Evolutionary conservation across 2,329 filamentous ascomycete species (phyloP).

Genomic region (Talaromyces sp.): DNA sequence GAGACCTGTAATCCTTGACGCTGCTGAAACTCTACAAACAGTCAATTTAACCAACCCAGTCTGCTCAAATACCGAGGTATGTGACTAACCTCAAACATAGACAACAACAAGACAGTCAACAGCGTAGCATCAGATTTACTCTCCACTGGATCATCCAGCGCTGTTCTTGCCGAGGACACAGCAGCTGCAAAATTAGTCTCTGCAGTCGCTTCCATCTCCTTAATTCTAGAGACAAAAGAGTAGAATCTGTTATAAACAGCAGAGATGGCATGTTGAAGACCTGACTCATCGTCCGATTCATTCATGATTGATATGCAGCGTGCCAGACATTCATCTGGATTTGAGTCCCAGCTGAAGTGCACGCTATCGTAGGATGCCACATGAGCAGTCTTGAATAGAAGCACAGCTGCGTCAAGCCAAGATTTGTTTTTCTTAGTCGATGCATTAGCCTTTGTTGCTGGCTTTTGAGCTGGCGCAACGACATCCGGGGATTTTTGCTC

Average conservation of each 20-base stretch:
- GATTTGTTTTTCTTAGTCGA: neutral
- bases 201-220: neutral
- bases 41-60: neutral
- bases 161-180: slow-evolving; percentile 6
- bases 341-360: neutral
- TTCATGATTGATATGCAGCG: slow-evolving; percentile 2
- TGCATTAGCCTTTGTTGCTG: no score
- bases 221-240: neutral
- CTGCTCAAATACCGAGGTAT: neutral
- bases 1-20: neutral
- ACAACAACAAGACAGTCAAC: slow-evolving; percentile 7
- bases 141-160: slow-evolving; percentile 5
- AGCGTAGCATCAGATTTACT: slow-evolving; percentile 11
- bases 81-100: slow-evolving; percentile 7
- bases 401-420: neutral
- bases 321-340: neutral
- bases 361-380: neutral
- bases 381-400: neutral
- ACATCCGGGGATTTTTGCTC: neutral
- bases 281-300: neutral
- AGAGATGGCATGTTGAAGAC: neutral
- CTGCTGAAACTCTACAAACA: neutral
- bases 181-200: slow-evolving; percentile 7
- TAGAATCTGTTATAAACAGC: slow-evolving; percentile 3
- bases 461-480: neutral